Evolutionary conservation across 1,284 basidiomycete genomes (phyloP).

Genomic region (Grifola frondosa): DNA sequence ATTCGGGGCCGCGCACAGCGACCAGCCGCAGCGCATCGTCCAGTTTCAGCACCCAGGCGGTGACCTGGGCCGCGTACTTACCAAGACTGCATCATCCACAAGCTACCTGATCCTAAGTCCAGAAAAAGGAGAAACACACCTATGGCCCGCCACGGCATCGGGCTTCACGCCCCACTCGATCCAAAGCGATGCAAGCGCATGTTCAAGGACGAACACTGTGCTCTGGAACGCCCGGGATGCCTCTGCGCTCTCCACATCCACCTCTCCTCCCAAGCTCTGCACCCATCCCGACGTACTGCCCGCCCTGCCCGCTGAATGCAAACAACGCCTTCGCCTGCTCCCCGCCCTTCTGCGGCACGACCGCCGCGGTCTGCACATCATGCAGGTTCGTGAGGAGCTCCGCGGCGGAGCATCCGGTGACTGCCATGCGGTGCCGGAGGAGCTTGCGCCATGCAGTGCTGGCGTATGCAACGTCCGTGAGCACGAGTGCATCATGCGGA

Average conservation of each 20-base stretch:
- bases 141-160: constrained; percentile 60
- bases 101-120: not conserved
- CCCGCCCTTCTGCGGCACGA: constrained; percentile 16
- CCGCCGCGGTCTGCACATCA: constrained; percentile 34
- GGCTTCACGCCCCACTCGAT: constrained; percentile 64
- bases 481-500: constrained; percentile 23
- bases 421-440: constrained; percentile 51
- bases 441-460: constrained; percentile 61
- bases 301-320: constrained; percentile 72
- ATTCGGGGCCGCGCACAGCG: constrained; percentile 44
- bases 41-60: constrained; percentile 53
- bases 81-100: constrained; percentile 50
- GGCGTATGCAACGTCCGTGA: constrained; percentile 61
- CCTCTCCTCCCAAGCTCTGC: constrained; percentile 34
- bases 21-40: constrained; percentile 59
- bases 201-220: constrained; percentile 60
- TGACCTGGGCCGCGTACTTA: constrained; percentile 67
- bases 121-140: constrained; percentile 41
- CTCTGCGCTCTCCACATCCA: constrained; percentile 22
- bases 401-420: constrained; percentile 39
- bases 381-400: constrained; percentile 48
- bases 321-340: constrained; percentile 54
- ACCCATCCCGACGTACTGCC: constrained; percentile 68
- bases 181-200: constrained; percentile 60
- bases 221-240: constrained; percentile 52